A percentile compares a stretch with the other conserved stretches of the same genome.
phyloP scores from a whole-genome alignment of 148 eudicot genomes.

The Heliosperma pusillum region DNA sequence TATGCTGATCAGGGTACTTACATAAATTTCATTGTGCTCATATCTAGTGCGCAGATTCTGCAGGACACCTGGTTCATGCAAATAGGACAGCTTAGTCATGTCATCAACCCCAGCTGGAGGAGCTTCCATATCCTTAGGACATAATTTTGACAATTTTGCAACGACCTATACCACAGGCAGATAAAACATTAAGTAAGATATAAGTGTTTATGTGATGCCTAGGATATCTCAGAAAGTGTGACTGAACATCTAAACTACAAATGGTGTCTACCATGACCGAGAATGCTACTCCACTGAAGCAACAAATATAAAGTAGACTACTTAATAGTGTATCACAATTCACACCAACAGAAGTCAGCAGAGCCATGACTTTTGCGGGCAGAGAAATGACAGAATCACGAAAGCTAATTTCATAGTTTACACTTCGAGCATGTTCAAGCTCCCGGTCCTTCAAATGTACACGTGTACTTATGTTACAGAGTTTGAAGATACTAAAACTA shows the following conservation, averaged over 20 bases:
- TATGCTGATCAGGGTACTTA: slow-evolving; percentile 30
- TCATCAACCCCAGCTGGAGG: slow-evolving; percentile 98
- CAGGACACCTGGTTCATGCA: slow-evolving; percentile 98
- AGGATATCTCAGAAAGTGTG: background rate
- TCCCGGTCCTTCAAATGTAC: background rate
- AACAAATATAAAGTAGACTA: background rate
- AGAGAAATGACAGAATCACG: background rate
- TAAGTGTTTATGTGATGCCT: background rate
- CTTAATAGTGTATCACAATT: slow-evolving; percentile 2
- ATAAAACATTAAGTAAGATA: slow-evolving; percentile 5
- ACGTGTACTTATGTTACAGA: background rate
- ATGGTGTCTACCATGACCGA: background rate
- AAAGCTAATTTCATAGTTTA: background rate
- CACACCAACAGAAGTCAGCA: background rate
- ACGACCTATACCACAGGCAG: slow-evolving; percentile 48
- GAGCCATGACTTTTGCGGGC: background rate
- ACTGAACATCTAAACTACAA: background rate
- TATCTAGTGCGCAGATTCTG: slow-evolving; percentile 82
- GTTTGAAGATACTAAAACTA: background rate
- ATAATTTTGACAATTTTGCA: slow-evolving; percentile 65
- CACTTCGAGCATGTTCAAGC: background rate
- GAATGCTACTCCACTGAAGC: background rate
- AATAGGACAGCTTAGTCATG: slow-evolving; percentile 92
- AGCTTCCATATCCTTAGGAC: slow-evolving; percentile 95
- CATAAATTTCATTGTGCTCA: slow-evolving; percentile 95